Conservation (phyloP, 2,329 filamentous ascomycete species). For the Penicillium rolfsii region DNA sequence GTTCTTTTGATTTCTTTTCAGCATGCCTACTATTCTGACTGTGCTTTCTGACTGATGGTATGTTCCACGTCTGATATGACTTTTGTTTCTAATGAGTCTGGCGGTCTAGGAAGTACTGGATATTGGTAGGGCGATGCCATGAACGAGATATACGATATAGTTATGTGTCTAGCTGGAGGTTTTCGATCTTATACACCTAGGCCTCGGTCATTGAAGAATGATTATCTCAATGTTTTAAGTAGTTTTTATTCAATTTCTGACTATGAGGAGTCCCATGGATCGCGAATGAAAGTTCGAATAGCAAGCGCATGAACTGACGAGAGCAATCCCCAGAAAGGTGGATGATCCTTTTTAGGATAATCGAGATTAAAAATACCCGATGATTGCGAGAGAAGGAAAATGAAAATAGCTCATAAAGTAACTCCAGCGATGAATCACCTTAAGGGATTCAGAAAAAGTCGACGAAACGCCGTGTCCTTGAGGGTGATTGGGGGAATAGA, state of each 20-base stretch:
- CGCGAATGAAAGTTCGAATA: background rate
- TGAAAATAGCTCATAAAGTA: background rate
- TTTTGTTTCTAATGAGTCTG: background rate
- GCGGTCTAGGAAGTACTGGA: background rate
- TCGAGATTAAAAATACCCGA: background rate
- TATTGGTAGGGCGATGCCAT: background rate
- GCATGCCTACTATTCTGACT: background rate
- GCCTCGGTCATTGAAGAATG: background rate
- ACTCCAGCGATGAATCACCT: background rate
- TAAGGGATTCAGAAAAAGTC: background rate
- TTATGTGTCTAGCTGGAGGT: background rate
- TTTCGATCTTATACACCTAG: background rate
- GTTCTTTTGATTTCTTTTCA: background rate
- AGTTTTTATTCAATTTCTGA: background rate
- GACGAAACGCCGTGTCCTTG: background rate
- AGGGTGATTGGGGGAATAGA: background rate
- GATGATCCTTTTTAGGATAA: background rate
- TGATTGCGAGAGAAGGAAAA: background rate
- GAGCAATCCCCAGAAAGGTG: background rate
- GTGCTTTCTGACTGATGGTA: background rate
- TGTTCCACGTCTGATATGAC: background rate
- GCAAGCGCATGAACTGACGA: background rate
- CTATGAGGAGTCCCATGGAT: background rate
- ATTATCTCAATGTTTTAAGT: background rate
- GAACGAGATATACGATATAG: background rate